Evolutionary conservation across 768 basidiomycete species (phyloP).

Genomic region (Tylopilus balloui): DNA sequence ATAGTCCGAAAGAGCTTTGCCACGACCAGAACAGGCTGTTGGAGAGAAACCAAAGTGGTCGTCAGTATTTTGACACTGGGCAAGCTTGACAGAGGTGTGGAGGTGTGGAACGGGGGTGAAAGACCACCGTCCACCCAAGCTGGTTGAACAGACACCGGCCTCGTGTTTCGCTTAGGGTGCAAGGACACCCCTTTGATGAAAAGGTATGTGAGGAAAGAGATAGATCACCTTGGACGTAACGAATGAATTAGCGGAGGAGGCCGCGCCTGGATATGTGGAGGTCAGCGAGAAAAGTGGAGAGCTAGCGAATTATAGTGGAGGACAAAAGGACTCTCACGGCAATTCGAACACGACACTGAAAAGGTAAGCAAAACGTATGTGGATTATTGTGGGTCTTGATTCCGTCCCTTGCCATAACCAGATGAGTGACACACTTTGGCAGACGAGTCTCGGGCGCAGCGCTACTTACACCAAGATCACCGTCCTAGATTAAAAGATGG

Average conservation of each 20-base stretch:
- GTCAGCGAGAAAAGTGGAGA: slow-evolving; percentile 6
- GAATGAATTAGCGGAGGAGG: slow-evolving; percentile 67
- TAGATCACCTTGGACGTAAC: slow-evolving; percentile 50
- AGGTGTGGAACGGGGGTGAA: slow-evolving; percentile 21
- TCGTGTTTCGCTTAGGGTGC: slow-evolving; percentile 24
- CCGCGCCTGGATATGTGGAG: slow-evolving; percentile 47
- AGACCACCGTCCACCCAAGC: slow-evolving; percentile 26
- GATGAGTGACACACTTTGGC: slow-evolving; percentile 17
- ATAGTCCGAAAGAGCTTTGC: slow-evolving; percentile 21
- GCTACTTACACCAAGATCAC: slow-evolving; percentile 13
- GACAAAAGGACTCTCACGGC: slow-evolving; percentile 25
- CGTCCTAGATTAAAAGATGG: slow-evolving; percentile 13
- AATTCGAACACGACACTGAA: slow-evolving; percentile 39
- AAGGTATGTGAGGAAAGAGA: slow-evolving; percentile 9
- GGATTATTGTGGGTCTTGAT: slow-evolving; percentile 53
- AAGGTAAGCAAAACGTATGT: slow-evolving; percentile 41
- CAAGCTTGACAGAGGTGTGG: slow-evolving; percentile 19
- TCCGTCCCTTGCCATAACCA: slow-evolving; percentile 34
- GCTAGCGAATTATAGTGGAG: neutral
- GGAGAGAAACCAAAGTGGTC: slow-evolving; percentile 7
- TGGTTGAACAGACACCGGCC: slow-evolving; percentile 15
- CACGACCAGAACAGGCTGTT: slow-evolving; percentile 26
- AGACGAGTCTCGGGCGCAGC: neutral
- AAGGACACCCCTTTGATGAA: slow-evolving; percentile 3
- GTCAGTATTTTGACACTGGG: slow-evolving; percentile 17